Conservation (phyloP, 192 early-diverging fungal genomes). For the Coemansia furcata region DNA sequence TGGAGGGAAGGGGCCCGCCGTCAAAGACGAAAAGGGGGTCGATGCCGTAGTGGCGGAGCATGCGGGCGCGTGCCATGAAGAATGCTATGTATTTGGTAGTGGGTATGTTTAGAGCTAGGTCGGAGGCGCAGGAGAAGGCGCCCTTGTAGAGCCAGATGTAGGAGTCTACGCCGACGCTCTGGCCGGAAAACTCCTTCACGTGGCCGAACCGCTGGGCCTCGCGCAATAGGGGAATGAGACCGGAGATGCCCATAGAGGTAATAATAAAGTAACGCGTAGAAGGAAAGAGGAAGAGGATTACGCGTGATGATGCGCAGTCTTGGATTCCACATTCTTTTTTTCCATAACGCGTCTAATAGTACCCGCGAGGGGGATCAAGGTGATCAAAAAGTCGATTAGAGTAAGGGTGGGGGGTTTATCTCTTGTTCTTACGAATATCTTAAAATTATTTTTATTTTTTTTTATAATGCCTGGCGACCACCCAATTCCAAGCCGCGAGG, state of each 20-base stretch:
- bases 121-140: slow-evolving; percentile 79
- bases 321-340: no score
- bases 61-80: slow-evolving; percentile 73
- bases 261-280: not conserved
- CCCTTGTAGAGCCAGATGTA: slow-evolving; percentile 96
- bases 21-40: slow-evolving; percentile 93
- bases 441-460: not conserved
- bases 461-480: slow-evolving; percentile 5
- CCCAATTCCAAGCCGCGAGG: slow-evolving; percentile 56
- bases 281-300: no score
- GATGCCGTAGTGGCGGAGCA: slow-evolving; percentile 70
- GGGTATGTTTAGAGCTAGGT: slow-evolving; percentile 65
- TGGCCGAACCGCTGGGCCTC: slow-evolving; percentile 66
- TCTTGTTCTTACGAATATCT: not conserved
- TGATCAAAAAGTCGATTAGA: no score
- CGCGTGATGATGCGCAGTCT: no score
- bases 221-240: slow-evolving; percentile 80
- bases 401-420: no score
- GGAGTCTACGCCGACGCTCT: slow-evolving; percentile 82
- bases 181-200: slow-evolving; percentile 68
- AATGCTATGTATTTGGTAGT: slow-evolving; percentile 83
- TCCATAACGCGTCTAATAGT: no score
- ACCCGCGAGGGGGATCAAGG: no score
- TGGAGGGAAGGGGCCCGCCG: slow-evolving; percentile 85
- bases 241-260: slow-evolving; percentile 75